Base-by-base conservation (phyloP, 202 grass and related monocot species). In the Carex arenaria region DNA sequence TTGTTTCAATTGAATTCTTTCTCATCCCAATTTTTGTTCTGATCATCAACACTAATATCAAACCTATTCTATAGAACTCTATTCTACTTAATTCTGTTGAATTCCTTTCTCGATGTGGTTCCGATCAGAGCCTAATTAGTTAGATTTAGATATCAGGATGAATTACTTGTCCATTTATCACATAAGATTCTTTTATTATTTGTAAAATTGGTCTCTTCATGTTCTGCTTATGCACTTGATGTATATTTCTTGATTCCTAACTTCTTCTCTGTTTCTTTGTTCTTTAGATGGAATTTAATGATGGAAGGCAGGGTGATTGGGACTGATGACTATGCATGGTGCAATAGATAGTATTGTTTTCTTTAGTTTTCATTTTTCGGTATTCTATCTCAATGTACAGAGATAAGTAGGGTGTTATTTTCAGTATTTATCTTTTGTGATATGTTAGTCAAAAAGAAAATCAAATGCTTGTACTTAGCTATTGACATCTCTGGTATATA, bases 341-440 rank as follows among this genome's bases (percentile, higher is more conserved):
- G 52, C 49, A 19, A 77, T 28, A 0, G 49, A 54, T 55, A 34
- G 52, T 34, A 77, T 19, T 13, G 56, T 57, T 15, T 36, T 36
- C 52, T 77, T 18, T 10, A 34, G 36, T 77, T 85, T 51, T 62
- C 36, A 38, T 67, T 79, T 79, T 34, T 60, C 61, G 14, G 63
- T 72, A 38, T 54, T 51, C 20, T 23, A 51, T 79, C 42, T 65
- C n/a, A 52, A 31, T 82, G 80, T 82, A 69, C 80, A 68, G 62
- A 52, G 62, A n/a, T 17, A 51, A 42, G 15, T 68, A 56, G 45
- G 43, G 2, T 68, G 34, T 42, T 61, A 1, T 61, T 78, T 52
- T n/a, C 15, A 59, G 12, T 63, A 13, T 60, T 61, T 26, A 63
- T 60, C 4, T 64, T 64, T 62, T 82, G 61, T 66, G 32, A 18